Evolutionary conservation across 441 rosid species (phyloP).

Genomic region (Bocquillonia castaneifolia): DNA sequence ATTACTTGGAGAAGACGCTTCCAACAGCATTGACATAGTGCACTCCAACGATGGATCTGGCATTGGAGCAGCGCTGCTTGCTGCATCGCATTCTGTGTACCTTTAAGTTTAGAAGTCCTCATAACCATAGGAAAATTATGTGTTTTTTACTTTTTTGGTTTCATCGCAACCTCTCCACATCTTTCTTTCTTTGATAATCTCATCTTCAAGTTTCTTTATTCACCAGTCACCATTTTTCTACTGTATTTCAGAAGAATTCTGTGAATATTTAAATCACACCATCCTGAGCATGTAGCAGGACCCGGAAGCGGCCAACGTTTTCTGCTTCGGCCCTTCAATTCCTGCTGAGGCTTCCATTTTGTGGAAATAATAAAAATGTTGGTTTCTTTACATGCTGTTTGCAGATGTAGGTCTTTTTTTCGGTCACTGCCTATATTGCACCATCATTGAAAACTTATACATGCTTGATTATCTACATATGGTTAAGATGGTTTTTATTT

Average conservation of each 20-base stretch:
- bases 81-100: conserved; percentile 88
- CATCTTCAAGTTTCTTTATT: conserved; percentile 4
- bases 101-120: conserved; percentile 23
- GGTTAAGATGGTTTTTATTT: too few species aligned
- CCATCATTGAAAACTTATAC: too few species aligned
- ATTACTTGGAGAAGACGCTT: conserved; percentile 67
- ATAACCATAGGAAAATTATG: not conserved
- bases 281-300: conserved; percentile 17
- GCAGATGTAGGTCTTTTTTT: not conserved
- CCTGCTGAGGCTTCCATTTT: conserved; percentile 10
- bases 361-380: conserved; percentile 21
- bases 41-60: conserved; percentile 90
- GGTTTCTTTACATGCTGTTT: conserved; percentile 1
- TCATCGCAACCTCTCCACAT: not conserved
- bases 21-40: conserved; percentile 43
- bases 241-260: conserved; percentile 14
- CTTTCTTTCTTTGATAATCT: not conserved
- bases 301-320: conserved; percentile 17
- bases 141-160: not conserved
- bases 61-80: conserved; percentile 85
- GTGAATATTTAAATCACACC: conserved; percentile 16
- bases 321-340: conserved; percentile 13
- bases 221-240: not conserved
- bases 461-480: too few species aligned
- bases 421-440: not conserved